Evolutionary conservation across 371 early-diverging fungal species (phyloP), one percentile per base, ranked within the genome.

Genomic region (Smittium mucronatum): DNA sequence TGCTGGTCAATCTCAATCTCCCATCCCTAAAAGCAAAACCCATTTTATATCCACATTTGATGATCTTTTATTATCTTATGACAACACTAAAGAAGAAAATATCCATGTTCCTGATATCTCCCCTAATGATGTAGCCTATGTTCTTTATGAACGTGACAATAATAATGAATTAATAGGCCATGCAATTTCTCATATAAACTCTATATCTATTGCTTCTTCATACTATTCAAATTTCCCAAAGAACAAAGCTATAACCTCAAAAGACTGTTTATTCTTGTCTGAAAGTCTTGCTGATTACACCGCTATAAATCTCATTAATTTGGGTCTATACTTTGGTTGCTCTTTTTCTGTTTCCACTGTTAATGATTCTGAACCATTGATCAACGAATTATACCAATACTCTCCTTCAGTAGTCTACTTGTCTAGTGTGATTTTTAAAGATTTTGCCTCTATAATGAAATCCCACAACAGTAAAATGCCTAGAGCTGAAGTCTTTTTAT

Each of bases 121-220:
- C 5, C 70, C 77, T 0, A 30, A 72, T 0, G 78, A 75, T 47
- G 33, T 73, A 1, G 77, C 78, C 1, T 77, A 77, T n/a, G 72
- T 77, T 17, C 63, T 78, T 25, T 77, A 77, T 71, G 34, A 21
- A 1, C 0, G 33, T n/a, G 63, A 36, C 16, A 63, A 32, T n/a
- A 65, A 25, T 5, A 25, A 67, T 2, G n/a, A 35, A n/a, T 67
- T 74, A 32, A 74, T 73, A 25, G 26, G 70, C 2, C n/a, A 32
- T 26, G 34, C 35, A 25, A 73, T 83, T 34, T 78, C 83, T 2
- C 83, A 83, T 33, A 71, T 74, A 29, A 83, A 83, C 36, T 69
- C 80, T 26, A 70, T 83, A 11, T 78, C 83, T 1, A 80, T 79
- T 1, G 69, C 75, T 47, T 72, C 78, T 2, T 82, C 76, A 0